Evolutionary conservation across 1,139 yeast species (phyloP).

Genomic region (Nadsonia starkeyi-henricii): DNA sequence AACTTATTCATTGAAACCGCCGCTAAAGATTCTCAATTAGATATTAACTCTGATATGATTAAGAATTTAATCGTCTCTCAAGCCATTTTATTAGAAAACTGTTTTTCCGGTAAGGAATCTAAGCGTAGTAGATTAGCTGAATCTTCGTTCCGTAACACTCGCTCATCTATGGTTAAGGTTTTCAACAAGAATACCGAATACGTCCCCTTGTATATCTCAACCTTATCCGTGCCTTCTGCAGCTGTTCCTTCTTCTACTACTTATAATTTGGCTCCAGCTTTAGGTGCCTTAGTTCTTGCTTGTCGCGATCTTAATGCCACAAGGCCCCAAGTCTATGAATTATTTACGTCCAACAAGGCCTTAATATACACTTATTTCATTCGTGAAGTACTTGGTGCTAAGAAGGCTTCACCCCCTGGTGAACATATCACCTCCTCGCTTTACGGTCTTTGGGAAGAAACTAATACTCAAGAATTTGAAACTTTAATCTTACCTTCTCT

Average conservation of each 20-base stretch:
- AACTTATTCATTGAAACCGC: slow-evolving; percentile 22
- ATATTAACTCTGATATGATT: slow-evolving; percentile 7
- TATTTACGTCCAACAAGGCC: slow-evolving; percentile 11
- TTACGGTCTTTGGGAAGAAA: slow-evolving; percentile 30
- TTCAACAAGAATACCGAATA: slow-evolving; percentile 6
- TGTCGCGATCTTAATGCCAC: slow-evolving; percentile 15
- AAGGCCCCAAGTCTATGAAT: slow-evolving; percentile 15
- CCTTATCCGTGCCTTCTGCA: slow-evolving; percentile 7
- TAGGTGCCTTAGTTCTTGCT: slow-evolving; percentile 20
- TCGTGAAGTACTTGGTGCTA: slow-evolving; percentile 18
- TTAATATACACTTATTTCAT: slow-evolving; percentile 16
- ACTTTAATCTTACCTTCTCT: slow-evolving; percentile 41
- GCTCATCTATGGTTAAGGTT: slow-evolving; percentile 13
- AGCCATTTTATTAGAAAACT: slow-evolving; percentile 8
- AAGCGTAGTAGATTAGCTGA: slow-evolving; percentile 14
- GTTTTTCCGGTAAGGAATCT: slow-evolving; percentile 15
- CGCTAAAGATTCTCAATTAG: slow-evolving; percentile 5
- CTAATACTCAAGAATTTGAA: slow-evolving; percentile 32
- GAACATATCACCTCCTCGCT: slow-evolving; percentile 24
- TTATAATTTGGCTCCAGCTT: slow-evolving; percentile 11
- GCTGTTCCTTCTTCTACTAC: slow-evolving; percentile 9
- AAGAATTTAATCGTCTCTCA: slow-evolving; percentile 14
- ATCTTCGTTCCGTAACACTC: slow-evolving; percentile 18
- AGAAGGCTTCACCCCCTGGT: slow-evolving; percentile 15
- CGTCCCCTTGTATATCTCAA: slow-evolving; percentile 12